Evolutionary conservation across 257 asterid species (phyloP).

Genomic region (Verbascum thapsus): DNA sequence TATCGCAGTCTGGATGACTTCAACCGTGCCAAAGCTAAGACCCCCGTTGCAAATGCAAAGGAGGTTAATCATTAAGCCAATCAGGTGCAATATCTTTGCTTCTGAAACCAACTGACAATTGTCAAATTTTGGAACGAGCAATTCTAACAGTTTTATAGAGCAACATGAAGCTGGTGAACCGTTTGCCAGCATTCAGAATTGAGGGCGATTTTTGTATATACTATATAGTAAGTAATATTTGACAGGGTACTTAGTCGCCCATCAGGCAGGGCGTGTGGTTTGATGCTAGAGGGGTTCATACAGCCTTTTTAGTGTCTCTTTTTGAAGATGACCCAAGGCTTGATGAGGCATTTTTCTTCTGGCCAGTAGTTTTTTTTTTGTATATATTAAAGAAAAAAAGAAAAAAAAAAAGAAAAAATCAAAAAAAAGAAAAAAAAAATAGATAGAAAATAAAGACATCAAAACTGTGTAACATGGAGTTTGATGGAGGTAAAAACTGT

Average conservation of each 20-base stretch:
- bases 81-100: not conserved
- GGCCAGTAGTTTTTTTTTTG: slow-evolving; percentile 20
- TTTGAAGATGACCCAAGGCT: slow-evolving; percentile 12
- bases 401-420: not conserved
- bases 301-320: slow-evolving; percentile 17
- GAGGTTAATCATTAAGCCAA: slow-evolving; percentile 36
- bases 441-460: not conserved
- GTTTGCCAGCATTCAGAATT: slow-evolving; percentile 32
- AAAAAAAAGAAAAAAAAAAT: not conserved
- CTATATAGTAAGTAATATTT: too few relatives aligned
- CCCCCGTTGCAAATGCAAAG: too few relatives aligned
- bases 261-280: slow-evolving; percentile 16
- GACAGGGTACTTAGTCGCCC: slow-evolving; percentile 7
- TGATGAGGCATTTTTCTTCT: slow-evolving; percentile 16
- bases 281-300: slow-evolving; percentile 1
- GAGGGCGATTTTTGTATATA: slow-evolving; percentile 37
- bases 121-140: slow-evolving; percentile 41
- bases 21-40: slow-evolving; percentile 57
- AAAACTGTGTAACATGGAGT: not conserved
- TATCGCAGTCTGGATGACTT: slow-evolving; percentile 72
- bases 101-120: too few relatives aligned
- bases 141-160: slow-evolving; percentile 39
- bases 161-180: slow-evolving; percentile 24
- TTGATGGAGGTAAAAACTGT: slow-evolving; percentile 7
- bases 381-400: slow-evolving; percentile 25